Evolutionary conservation across 306 rosid species (phyloP).

Genomic region (Pterocarpus macrocarpus): DNA sequence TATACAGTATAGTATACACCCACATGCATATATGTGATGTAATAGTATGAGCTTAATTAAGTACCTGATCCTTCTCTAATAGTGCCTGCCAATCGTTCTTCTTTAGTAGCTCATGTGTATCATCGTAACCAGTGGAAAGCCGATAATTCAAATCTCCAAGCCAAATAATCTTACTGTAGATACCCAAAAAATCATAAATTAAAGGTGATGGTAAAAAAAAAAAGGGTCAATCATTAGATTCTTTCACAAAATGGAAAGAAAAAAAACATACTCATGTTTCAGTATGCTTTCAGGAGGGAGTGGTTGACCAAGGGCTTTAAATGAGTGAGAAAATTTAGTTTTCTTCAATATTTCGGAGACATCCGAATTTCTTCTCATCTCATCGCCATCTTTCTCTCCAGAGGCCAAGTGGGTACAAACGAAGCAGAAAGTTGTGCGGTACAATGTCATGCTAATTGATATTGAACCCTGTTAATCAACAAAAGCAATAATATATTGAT

Average conservation of each 20-base stretch:
- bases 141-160: constrained; percentile 96
- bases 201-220: too few relatives aligned
- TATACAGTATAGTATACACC: too few relatives aligned
- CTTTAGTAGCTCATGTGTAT: constrained; percentile 68
- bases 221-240: neutral
- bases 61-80: constrained; percentile 88
- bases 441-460: constrained; percentile 84
- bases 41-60: neutral
- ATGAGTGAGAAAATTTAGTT: constrained; percentile 70
- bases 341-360: constrained; percentile 79
- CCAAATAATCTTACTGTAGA: constrained; percentile 77
- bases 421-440: constrained; percentile 73
- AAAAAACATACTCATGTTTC: constrained; percentile 75
- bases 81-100: constrained; percentile 82
- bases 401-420: constrained; percentile 92
- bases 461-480: constrained; percentile 71
- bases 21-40: too few relatives aligned
- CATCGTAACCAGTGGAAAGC: constrained; percentile 62
- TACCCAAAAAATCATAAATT: too few relatives aligned
- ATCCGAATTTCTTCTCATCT: constrained; percentile 71
- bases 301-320: constrained; percentile 30
- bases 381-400: constrained; percentile 91
- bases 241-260: neutral
- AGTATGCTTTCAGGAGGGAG: constrained; percentile 55
- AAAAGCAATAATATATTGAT: too few relatives aligned